Conservation (phyloP, 148 eudicot species). For the Spergularia bocconei region DNA sequence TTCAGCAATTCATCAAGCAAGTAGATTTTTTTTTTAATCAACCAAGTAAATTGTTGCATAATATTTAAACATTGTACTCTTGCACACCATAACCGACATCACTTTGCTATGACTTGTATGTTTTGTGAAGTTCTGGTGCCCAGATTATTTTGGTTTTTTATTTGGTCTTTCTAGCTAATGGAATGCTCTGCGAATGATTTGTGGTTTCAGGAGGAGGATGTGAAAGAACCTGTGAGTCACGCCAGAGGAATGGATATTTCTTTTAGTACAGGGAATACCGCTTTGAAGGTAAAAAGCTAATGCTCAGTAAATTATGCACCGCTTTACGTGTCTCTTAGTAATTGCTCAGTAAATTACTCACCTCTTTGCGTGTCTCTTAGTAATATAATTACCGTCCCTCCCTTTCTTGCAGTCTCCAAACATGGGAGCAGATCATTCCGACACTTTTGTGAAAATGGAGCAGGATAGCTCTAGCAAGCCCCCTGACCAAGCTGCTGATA, state of each 20-base stretch:
- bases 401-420: slow-evolving; percentile 29
- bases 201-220: slow-evolving; percentile 40
- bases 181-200: slow-evolving; percentile 7
- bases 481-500: slow-evolving; percentile 37
- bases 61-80: too few species aligned
- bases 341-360: too few species aligned
- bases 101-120: too few species aligned
- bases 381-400: neutral
- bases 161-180: neutral
- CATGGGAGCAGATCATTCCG: slow-evolving; percentile 29
- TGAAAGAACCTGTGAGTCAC: slow-evolving; percentile 32
- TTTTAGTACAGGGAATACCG: slow-evolving; percentile 22
- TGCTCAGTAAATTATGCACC: neutral
- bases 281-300: slow-evolving; percentile 35
- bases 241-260: slow-evolving; percentile 33
- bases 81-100: too few species aligned
- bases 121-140: too few species aligned
- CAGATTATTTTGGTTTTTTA: neutral
- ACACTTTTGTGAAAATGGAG: slow-evolving; percentile 39
- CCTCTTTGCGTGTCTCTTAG: neutral
- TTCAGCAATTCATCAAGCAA: too few species aligned
- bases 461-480: slow-evolving; percentile 46
- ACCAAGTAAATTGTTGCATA: too few species aligned
- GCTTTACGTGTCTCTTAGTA: too few species aligned
- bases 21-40: too few species aligned